Conservation (phyloP, 2,329 filamentous ascomycete species). For the Dothideomycetes sp. region DNA sequence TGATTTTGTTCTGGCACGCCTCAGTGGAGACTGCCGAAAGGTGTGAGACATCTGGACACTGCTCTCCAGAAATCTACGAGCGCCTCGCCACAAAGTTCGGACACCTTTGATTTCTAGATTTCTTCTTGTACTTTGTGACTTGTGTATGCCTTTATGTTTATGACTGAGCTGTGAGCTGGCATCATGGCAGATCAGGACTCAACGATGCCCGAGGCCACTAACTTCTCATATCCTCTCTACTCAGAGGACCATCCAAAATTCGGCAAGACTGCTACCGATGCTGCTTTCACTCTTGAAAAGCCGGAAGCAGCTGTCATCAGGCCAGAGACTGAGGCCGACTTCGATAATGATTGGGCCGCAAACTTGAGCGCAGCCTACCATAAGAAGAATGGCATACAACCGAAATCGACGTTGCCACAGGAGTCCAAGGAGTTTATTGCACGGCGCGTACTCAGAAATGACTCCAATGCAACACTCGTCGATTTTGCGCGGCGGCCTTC, state of each 20-base stretch:
- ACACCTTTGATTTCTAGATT: too few relatives aligned
- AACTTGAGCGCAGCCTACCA: constrained; percentile 2
- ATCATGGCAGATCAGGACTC: not conserved
- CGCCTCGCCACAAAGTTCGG: too few relatives aligned
- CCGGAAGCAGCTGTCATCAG: constrained; percentile 6
- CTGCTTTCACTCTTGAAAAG: not conserved
- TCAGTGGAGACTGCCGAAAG: too few relatives aligned
- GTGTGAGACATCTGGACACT: too few relatives aligned
- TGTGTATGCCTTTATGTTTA: too few relatives aligned
- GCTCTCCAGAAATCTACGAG: too few relatives aligned
- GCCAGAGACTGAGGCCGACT: not conserved
- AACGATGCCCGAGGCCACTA: constrained; percentile 1
- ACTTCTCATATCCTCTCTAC: constrained; percentile 6
- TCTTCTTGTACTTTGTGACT: too few relatives aligned
- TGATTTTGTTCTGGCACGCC: too few relatives aligned
- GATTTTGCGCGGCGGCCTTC: constrained; percentile 4
- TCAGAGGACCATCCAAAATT: constrained; percentile 8
- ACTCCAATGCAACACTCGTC: constrained; percentile 6
- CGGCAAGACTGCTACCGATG: constrained; percentile 3
- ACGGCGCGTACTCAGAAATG: constrained; percentile 1
- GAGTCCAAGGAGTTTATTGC: constrained; percentile 5
- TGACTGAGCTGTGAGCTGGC: too few relatives aligned
- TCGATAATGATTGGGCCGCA: constrained; percentile 4
- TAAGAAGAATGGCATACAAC: not conserved
- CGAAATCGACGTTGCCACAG: not conserved